phyloP scores from a whole-genome alignment of 169 alveolate species.

The Theileria luwenshuni region DNA sequence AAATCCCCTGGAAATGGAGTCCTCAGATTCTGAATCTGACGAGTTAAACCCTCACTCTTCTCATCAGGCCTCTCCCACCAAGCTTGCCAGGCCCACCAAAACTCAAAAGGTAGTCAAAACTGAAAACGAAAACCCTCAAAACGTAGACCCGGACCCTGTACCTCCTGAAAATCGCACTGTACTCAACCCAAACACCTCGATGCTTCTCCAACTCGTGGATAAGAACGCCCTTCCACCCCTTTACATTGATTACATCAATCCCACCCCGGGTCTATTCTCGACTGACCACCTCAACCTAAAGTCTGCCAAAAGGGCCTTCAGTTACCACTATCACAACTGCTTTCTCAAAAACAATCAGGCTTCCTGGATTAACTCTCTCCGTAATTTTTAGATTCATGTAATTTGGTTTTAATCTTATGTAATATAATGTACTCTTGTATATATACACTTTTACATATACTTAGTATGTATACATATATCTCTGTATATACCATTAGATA shows the following conservation, averaged over 20 bases:
- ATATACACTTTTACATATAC: too few relatives aligned
- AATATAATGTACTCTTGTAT: too few relatives aligned
- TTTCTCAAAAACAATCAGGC: neutral
- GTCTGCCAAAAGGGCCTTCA: neutral
- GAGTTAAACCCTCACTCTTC: too few relatives aligned
- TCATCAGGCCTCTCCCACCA: too few relatives aligned
- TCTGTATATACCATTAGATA: too few relatives aligned
- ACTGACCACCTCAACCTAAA: neutral
- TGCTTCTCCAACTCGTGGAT: neutral
- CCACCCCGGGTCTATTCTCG: neutral
- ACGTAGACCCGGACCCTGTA: neutral
- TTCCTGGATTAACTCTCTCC: neutral
- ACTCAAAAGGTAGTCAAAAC: too few relatives aligned
- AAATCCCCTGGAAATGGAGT: neutral
- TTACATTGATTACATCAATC: conserved; percentile 5
- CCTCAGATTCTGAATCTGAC: neutral
- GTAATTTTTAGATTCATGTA: too few relatives aligned
- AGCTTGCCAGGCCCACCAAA: too few relatives aligned
- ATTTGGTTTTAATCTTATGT: too few relatives aligned
- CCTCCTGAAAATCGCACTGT: neutral
- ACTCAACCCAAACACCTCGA: neutral
- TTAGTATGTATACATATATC: too few relatives aligned
- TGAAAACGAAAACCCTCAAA: too few relatives aligned
- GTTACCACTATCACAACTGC: neutral
- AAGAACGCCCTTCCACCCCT: neutral